Evolutionary conservation across 345 rosid genomes (phyloP).

Genomic region (Geranium rotundifolium): DNA sequence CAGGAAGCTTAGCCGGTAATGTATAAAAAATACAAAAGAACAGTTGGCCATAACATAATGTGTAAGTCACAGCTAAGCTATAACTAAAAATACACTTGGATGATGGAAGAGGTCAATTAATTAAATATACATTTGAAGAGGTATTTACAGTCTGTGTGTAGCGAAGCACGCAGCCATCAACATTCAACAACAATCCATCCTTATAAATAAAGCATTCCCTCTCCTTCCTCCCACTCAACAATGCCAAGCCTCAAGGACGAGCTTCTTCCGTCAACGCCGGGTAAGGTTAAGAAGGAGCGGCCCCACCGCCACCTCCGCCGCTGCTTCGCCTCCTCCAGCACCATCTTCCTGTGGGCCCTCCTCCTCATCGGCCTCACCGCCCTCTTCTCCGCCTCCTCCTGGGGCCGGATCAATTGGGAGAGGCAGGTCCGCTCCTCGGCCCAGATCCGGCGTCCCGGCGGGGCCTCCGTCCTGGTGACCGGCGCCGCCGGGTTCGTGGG

Average conservation of each 20-base stretch:
- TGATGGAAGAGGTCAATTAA: too few relatives aligned
- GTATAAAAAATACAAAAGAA: too few relatives aligned
- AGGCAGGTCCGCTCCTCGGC: slow-evolving; percentile 21
- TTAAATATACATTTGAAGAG: too few relatives aligned
- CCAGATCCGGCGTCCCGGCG: slow-evolving; percentile 15
- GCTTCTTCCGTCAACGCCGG: slow-evolving; percentile 42
- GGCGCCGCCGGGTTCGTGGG: slow-evolving; percentile 30
- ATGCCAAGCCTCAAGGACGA: slow-evolving; percentile 36
- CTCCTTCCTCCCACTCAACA: not conserved
- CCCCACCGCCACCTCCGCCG: slow-evolving; percentile 32
- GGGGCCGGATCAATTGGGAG: slow-evolving; percentile 32
- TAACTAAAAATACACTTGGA: too few relatives aligned
- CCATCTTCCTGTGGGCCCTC: slow-evolving; percentile 42
- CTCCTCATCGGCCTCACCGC: slow-evolving; percentile 42
- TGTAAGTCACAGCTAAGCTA: too few relatives aligned
- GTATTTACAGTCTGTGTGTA: too few relatives aligned
- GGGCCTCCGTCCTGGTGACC: slow-evolving; percentile 28
- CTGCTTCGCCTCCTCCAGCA: slow-evolving; percentile 37
- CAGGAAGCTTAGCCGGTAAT: too few relatives aligned
- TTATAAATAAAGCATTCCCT: not conserved
- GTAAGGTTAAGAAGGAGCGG: slow-evolving; percentile 41
- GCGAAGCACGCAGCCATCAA: too few relatives aligned
- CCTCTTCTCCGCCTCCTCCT: slow-evolving; percentile 24
- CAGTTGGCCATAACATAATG: too few relatives aligned
- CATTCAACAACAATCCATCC: too few relatives aligned